Evolutionary conservation across 2,329 filamentous ascomycete species (phyloP).

Genomic region (Claviceps sp.): DNA sequence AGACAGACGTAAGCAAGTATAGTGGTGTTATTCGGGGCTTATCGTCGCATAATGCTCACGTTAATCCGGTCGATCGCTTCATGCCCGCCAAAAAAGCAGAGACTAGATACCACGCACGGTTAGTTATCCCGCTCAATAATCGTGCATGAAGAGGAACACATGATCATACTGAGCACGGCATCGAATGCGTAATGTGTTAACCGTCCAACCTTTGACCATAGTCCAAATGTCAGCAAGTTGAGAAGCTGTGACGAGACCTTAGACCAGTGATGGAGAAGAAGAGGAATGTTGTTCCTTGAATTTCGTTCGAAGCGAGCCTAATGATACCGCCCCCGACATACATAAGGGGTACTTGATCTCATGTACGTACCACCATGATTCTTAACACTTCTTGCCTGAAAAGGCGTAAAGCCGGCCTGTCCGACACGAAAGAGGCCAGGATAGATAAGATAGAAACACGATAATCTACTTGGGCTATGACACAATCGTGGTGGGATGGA

Average conservation of each 20-base stretch:
- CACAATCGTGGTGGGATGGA: not conserved
- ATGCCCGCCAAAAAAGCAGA: constrained; percentile 94
- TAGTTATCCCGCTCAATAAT: not conserved
- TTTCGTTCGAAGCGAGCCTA: not conserved
- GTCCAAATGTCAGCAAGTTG: constrained; percentile 55
- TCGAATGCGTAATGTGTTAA: constrained; percentile 93
- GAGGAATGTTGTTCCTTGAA: not conserved
- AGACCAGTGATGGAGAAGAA: constrained; percentile 13
- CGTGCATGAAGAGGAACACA: not conserved
- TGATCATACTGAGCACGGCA: constrained; percentile 68
- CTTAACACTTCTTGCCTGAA: constrained; percentile 1
- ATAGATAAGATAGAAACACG: not conserved
- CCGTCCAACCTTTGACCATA: constrained; percentile 73
- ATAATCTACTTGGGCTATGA: not conserved
- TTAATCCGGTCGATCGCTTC: constrained; percentile 92
- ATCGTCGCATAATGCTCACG: constrained; percentile 51
- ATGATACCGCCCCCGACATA: not conserved
- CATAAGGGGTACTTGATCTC: not conserved
- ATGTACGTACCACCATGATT: constrained; percentile 21
- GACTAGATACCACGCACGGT: constrained; percentile 37
- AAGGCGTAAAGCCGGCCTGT: not conserved
- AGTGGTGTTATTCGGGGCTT: not conserved
- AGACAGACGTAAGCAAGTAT: constrained; percentile 14
- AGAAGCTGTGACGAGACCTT: constrained; percentile 38
- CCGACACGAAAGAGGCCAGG: not conserved